phyloP scores from a whole-genome alignment of 2,329 filamentous ascomycete species.

The Talaromyces sp. region DNA sequence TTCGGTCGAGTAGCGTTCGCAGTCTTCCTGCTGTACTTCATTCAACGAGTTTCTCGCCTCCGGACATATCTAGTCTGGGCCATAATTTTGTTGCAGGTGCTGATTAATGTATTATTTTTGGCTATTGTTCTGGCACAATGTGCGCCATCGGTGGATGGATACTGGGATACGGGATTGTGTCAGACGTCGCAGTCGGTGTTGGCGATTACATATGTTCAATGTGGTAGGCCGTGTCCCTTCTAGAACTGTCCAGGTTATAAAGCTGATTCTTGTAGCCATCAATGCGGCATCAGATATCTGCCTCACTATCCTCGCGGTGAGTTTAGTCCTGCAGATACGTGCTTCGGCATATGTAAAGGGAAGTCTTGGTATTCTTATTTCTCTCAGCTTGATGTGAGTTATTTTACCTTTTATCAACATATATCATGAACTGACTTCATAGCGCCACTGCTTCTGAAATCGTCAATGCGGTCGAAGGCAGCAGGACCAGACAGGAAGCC shows the following conservation, averaged over 20 bases:
- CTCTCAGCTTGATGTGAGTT: conserved; percentile 16
- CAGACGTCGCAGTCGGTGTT: conserved; percentile 13
- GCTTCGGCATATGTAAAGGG: conserved; percentile 7
- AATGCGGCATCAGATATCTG: conserved; percentile 17
- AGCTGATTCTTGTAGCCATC: conserved; percentile 10
- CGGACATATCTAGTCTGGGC: conserved; percentile 19
- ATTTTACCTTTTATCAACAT: neutral
- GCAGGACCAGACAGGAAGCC: neutral
- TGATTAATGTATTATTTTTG: conserved; percentile 19
- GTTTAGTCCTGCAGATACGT: conserved; percentile 10
- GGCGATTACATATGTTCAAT: conserved; percentile 17
- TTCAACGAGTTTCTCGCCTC: conserved; percentile 15
- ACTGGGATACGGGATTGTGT: conserved; percentile 15
- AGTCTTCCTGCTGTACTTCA: conserved; percentile 21
- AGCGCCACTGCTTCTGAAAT: conserved; percentile 16
- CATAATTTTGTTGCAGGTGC: conserved; percentile 19
- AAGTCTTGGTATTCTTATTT: conserved; percentile 10
- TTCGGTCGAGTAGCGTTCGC: conserved; percentile 22
- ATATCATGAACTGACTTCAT: neutral
- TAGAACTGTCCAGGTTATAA: neutral
- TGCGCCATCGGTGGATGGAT: neutral
- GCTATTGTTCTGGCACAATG: conserved; percentile 20
- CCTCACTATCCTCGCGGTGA: conserved; percentile 14
- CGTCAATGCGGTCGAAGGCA: conserved; percentile 9
- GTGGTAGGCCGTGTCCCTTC: neutral